Evolutionary conservation across 1,284 basidiomycete species (phyloP).

Genomic region (Cryptococcus sp.): DNA sequence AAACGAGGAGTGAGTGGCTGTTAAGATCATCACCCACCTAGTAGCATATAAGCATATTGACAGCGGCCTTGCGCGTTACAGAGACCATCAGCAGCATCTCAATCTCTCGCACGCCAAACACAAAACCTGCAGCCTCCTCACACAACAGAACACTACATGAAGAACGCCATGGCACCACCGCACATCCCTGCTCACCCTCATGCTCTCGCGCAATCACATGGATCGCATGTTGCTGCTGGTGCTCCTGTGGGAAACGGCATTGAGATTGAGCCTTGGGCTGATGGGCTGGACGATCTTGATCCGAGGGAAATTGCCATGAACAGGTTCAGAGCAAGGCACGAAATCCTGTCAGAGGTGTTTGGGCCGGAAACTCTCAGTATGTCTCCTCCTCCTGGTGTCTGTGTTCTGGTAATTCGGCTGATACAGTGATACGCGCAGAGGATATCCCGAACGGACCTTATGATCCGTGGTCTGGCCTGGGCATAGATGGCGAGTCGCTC

Average conservation of each 20-base stretch:
- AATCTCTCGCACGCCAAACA: constrained; percentile 16
- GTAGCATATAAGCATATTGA: too few relatives aligned
- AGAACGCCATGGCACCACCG: constrained; percentile 28
- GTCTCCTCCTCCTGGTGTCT: constrained; percentile 5
- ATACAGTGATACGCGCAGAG: constrained; percentile 21
- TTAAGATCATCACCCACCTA: not conserved
- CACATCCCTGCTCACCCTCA: not conserved
- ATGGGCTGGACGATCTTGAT: constrained; percentile 48
- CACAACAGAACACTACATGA: constrained; percentile 31
- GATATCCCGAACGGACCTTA: constrained; percentile 22
- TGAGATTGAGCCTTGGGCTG: constrained; percentile 46
- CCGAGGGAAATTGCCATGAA: constrained; percentile 46
- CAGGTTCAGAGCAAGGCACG: constrained; percentile 44
- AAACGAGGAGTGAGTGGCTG: constrained; percentile 19
- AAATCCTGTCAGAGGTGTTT: constrained; percentile 47
- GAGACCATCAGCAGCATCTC: constrained; percentile 8
- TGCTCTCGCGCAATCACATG: not conserved
- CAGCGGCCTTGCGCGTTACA: not conserved
- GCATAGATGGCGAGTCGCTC: constrained; percentile 37
- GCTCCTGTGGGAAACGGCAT: not conserved
- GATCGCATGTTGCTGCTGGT: not conserved
- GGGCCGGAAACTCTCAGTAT: constrained; percentile 46
- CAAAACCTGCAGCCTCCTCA: constrained; percentile 14
- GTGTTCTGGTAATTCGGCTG: not conserved
- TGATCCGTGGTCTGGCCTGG: constrained; percentile 43